Percentiles rank a stretch among this genome's conserved stretches.
Conservation (phyloP, 805 yeast genomes). For the Zygoascus bituminiphila region DNA sequence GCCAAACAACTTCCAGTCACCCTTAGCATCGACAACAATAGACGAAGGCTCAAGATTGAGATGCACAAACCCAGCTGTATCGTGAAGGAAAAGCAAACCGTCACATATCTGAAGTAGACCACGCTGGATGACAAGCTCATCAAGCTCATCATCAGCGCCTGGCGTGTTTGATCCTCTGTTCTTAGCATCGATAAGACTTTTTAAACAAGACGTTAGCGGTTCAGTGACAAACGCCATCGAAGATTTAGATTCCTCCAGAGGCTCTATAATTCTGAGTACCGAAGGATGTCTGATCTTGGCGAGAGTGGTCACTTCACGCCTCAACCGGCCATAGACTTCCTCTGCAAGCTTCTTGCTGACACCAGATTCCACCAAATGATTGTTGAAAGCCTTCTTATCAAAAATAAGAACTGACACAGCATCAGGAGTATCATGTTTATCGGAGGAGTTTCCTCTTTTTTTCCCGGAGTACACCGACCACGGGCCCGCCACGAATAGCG, state of each 20-base stretch:
- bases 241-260: constrained; percentile 76
- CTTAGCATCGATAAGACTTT: constrained; percentile 33
- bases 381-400: constrained; percentile 69
- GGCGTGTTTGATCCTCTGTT: constrained; percentile 4
- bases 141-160: constrained; percentile 41
- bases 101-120: constrained; percentile 74
- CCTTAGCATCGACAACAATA: constrained; percentile 61
- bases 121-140: constrained; percentile 65
- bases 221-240: constrained; percentile 81
- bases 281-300: constrained; percentile 87
- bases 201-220: constrained; percentile 51
- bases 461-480: constrained; percentile 87
- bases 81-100: constrained; percentile 77
- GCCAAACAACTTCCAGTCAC: constrained; percentile 92
- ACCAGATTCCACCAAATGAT: constrained; percentile 43
- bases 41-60: constrained; percentile 71
- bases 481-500: constrained; percentile 65
- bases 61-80: constrained; percentile 65
- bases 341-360: constrained; percentile 41
- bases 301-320: constrained; percentile 59
- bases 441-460: constrained; percentile 37
- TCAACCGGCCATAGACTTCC: constrained; percentile 58
- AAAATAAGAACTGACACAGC: constrained; percentile 76
- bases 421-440: not conserved
- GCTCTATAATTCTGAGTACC: constrained; percentile 74